Base-by-base conservation (phyloP, 768 basidiomycete genomes). In the Favolaschia claudopus region DNA sequence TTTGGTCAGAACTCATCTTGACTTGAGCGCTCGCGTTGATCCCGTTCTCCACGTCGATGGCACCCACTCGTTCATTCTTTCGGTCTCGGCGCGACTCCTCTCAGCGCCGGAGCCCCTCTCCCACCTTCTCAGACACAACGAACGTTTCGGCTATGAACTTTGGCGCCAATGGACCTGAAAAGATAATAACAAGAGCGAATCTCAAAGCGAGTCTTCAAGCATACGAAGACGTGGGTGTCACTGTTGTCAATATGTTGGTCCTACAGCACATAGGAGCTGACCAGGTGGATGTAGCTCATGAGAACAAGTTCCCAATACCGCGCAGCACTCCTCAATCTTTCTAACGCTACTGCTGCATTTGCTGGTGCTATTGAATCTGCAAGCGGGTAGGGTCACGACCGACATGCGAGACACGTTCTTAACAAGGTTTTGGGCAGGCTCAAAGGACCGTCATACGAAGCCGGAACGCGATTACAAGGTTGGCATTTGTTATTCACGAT, bases 311-410 rank as follows among this genome's bases (percentile, higher is more conserved):
- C 92, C 33, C 83, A 81, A 42, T 98, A 96, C 79, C 89, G 94
- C 52, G 77, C 85, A 19, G 92, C 92, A 19, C 81, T 98, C 53
- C 74, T 93, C 58, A 83, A 85, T 27, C 88, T 96, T 85, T 91
- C 92, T 33, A 87, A 86, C 52, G 93, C 88, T 19, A 93, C 92
- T 8, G 91, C 93, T 38, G 81, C 82, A 3, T 93, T 97, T 67
- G 95, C 95, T 32, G 87, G 91, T 71, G 89, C 95, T 24, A 84
- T 96, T 83, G 89, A 93, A 74, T 81, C 82, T 53, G 95, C 94
- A 61, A 86, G 94, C 52, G 85, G 87, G 93, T 95, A 69, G 60
- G 88, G 76, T 27, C 12, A 7, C 37, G 39, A 22, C 20, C 7
- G 13, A 19, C 25, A 17, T 25, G 34, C 4, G 8, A 7, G 29